Base-by-base conservation (phyloP, 176 grass and related monocot species). In the Juncus inflexus region DNA sequence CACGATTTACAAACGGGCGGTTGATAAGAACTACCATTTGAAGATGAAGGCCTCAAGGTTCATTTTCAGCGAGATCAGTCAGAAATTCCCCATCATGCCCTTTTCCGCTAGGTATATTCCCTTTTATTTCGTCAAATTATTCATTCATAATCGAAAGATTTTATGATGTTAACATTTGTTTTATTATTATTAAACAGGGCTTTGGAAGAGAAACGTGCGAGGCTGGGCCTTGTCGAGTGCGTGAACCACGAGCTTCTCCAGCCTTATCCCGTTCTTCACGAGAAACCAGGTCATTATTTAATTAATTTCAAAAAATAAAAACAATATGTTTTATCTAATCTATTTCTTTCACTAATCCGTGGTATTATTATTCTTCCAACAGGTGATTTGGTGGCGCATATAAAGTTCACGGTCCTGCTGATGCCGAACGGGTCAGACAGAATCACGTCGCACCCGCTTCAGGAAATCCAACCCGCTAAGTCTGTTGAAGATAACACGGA, bases 21-120 rank as follows among this genome's bases (percentile, higher is more conserved):
- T 99, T 3, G 95, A 99, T 77, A 99, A 94, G 80, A 99, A 80
- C 64, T 99, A 99, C 67, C 89, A 99, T 72, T 82, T 99, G 68
- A 99, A 99, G 61, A 99, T 99, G 95, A 99, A 92, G 80, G 86
- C 95, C 0, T 99, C 95, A 0, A 85, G 88, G 63, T 99, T 99
- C 55, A 99, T 99, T 82, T 99, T 99, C 65, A 99, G 95, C 73
- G 95, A 99, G 74, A 94, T 99, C 61, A 99, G 76, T 54, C 95
- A 99, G 66, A 99, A 99, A 66, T 99, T 94, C 76, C 89, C 95
- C 4, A 88, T 99, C 76, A 99, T 99, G 95, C 95, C 95, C 45
- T 99, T 99, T 64, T 80, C 78, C 73, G 95, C 95, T 5, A 94
- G 95, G 95, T 99, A 65, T 63, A 53, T 39, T 52, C 16, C 42